Conservation (phyloP, 352 stramenopile genomes). For the Globisporangium nodosum region DNA sequence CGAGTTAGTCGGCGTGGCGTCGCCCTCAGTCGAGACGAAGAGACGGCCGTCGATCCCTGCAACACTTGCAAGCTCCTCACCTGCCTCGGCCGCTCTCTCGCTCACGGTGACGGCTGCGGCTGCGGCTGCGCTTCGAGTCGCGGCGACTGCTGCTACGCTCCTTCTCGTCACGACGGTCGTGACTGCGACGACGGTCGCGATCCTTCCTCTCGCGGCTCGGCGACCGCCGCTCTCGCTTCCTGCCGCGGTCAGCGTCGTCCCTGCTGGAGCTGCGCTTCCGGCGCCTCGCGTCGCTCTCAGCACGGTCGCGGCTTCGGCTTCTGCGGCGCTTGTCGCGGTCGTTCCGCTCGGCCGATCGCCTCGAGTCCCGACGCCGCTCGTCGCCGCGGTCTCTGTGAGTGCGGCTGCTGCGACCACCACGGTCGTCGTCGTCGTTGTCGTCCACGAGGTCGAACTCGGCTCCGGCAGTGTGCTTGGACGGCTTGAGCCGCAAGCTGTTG, state of each 20-base stretch:
- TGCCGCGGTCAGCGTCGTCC: neutral
- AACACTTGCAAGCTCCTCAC: neutral
- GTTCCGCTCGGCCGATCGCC: neutral
- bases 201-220: constrained; percentile 4
- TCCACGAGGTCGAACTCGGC: constrained; percentile 14
- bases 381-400: neutral
- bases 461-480: constrained; percentile 9
- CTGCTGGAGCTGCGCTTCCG: constrained; percentile 7
- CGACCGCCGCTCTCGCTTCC: constrained; percentile 5
- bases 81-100: constrained; percentile 6
- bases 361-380: neutral
- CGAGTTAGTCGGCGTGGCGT: no score
- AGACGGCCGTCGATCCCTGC: no score
- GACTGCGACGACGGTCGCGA: constrained; percentile 19
- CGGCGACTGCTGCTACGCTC: neutral
- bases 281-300: neutral
- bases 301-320: constrained; percentile 13
- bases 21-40: no score
- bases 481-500: constrained; percentile 38
- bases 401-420: neutral
- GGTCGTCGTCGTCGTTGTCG: constrained; percentile 3
- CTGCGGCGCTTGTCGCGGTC: constrained; percentile 7
- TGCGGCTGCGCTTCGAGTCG: constrained; percentile 18
- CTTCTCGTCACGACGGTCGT: constrained; percentile 10
- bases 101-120: constrained; percentile 7